Evolutionary conservation across 352 stramenopile genomes (phyloP), one percentile per base, ranked within the genome.

Genomic region (Aphanomyces invadans): DNA sequence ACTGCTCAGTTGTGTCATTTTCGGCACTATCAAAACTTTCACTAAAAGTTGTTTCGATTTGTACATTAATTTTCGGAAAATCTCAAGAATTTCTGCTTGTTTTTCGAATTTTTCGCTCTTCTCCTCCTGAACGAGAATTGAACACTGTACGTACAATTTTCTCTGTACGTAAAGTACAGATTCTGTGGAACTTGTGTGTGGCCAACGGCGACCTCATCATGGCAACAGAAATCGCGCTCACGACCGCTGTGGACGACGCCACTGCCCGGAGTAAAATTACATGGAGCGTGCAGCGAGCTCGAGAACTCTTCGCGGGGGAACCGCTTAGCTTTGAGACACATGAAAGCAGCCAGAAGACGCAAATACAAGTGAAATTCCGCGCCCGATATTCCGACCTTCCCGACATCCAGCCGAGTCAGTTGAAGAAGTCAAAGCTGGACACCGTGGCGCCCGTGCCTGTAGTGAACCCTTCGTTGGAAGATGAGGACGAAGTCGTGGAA

Each of bases 351-450:
- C 60, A 67, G 21, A 31, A 56, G 42, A 67, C 60, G 26, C 60
- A 67, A n/a, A 67, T 67, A n/a, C 60, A 67, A 26, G 60, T 67
- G 38, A 67, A 67, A 32, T 67, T 67, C 33, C 60, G 42, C 19
- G 60, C 60, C 15, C 60, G 60, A 25, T 67, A 67, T 57, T 39
- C 60, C 31, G 33, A 67, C 33, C 21, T 67, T 23, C 60, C 60
- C 45, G 60, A 67, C 23, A 29, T 67, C 26, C 31, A 67, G 23
- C 60, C 60, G 36, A 67, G 60, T 28, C 60, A 67, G 46, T 44
- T 67, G 19, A 67, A 67, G 49, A 67, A 67, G 33, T 36, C 60
- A 17, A 67, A 67, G 60, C 10, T 59, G 4, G 32, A 36, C 39
- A 45, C n/a, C 21, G 33, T 48, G 32, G n/a, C 49, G 10, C 42